These are phyloP conservation scores for Cryptococcus sp. DNA, from an alignment of 1,284 basidiomycete species.

Conservation along the genomic window DNA sequence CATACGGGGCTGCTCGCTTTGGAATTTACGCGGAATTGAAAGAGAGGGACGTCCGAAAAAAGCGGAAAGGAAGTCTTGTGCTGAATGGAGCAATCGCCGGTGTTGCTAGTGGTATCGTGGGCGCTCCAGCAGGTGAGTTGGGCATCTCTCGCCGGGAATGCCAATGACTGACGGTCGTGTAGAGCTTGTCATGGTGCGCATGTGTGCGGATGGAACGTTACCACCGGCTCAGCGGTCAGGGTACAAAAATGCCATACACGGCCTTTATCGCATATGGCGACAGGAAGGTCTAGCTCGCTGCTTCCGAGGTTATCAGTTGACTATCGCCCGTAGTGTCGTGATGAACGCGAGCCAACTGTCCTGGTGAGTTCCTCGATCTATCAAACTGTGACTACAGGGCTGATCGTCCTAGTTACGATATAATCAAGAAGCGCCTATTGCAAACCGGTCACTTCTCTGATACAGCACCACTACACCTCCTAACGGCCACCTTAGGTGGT, in stretches of 20 bases:
- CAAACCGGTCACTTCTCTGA: constrained; percentile 10
- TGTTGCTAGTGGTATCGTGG: constrained; percentile 20
- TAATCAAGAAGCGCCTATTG: constrained; percentile 17
- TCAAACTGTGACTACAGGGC: not conserved
- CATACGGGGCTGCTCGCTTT: constrained; percentile 21
- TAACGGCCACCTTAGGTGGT: constrained; percentile 20
- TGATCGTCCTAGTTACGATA: constrained; percentile 19
- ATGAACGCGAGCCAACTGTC: constrained; percentile 21
- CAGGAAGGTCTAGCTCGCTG: constrained; percentile 17
- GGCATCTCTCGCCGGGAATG: no score
- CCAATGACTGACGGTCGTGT: not conserved
- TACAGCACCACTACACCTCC: constrained; percentile 16
- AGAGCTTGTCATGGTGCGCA: constrained; percentile 25
- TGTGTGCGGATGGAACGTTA: constrained; percentile 24
- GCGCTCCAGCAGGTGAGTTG: constrained; percentile 27
- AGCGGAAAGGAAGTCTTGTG: constrained; percentile 7
- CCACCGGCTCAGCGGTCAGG: constrained; percentile 16
- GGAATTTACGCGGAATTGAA: constrained; percentile 23
- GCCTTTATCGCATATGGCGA: constrained; percentile 16
- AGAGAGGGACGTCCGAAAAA: constrained; percentile 6
- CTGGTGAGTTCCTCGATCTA: constrained; percentile 6
- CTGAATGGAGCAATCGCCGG: constrained; percentile 23
- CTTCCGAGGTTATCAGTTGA: constrained; percentile 17
- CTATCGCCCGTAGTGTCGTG: constrained; percentile 17
- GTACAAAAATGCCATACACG: constrained; percentile 24